Percentiles rank a stretch among this genome's conserved stretches.
These are phyloP conservation scores for Lagerstroemia speciosa DNA, from an alignment of 345 rosid species.

Conservation along the genomic window DNA sequence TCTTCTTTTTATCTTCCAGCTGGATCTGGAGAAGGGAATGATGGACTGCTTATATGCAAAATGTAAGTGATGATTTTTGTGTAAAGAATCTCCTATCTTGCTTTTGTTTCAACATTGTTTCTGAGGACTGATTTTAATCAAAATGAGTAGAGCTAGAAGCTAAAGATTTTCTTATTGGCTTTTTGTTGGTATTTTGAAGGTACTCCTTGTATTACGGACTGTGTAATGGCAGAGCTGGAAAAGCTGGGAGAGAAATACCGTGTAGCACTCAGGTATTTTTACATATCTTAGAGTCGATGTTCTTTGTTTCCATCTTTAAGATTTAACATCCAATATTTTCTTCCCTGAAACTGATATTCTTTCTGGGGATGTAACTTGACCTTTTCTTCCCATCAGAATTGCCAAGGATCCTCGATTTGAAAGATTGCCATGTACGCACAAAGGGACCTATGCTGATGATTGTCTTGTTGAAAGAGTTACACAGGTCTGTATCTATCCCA, in stretches of 20 bases:
- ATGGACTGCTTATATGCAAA: constrained; percentile 88
- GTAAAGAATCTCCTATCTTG: background rate
- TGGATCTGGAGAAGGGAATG: constrained; percentile 95
- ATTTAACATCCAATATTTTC: background rate
- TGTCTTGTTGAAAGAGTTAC: constrained; percentile 94
- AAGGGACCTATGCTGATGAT: constrained; percentile 98
- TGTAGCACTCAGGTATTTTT: constrained; percentile 92
- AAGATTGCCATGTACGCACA: constrained; percentile 82
- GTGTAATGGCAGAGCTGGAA: constrained; percentile 99
- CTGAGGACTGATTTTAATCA: background rate
- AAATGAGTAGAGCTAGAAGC: background rate
- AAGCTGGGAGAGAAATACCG: constrained; percentile 92
- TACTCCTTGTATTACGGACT: constrained; percentile 92
- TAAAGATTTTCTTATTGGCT: background rate
- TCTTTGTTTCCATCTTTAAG: background rate
- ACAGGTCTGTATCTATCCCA: constrained; percentile 29
- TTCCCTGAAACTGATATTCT: background rate
- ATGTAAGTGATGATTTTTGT: constrained; percentile 43
- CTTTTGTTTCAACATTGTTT: background rate
- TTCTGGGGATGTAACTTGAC: background rate
- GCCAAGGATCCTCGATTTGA: constrained; percentile 93
- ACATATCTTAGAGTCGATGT: no score
- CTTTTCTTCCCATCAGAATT: constrained; percentile 44
- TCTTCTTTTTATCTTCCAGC: constrained; percentile 25
- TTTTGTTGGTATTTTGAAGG: constrained; percentile 32